Percentiles rank a stretch among this genome's conserved stretches.
These are phyloP conservation scores for Amoeboaphelidium protococcarum DNA, from an alignment of 371 early-diverging fungal genomes.

Conservation along the genomic window DNA sequence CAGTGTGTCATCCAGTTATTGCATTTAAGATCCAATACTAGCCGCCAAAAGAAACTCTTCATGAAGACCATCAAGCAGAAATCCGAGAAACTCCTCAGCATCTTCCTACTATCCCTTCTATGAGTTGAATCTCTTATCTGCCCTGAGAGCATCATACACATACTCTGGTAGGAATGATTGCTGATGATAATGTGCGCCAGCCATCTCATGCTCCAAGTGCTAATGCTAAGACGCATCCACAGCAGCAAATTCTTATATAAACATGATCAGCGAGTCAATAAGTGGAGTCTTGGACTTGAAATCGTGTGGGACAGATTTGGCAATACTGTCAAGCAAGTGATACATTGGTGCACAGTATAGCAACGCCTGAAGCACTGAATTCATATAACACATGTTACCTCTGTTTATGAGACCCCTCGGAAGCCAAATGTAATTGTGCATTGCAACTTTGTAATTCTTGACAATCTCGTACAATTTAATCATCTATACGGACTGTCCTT, in stretches of 20 bases:
- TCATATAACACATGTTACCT: constrained; percentile 92
- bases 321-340: constrained; percentile 40
- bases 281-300: constrained; percentile 32
- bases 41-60: constrained; percentile 68
- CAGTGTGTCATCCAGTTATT: too few species aligned
- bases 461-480: too few species aligned
- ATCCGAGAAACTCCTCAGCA: constrained; percentile 82
- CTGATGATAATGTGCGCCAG: constrained; percentile 15
- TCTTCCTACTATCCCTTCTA: constrained; percentile 74
- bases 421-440: too few species aligned
- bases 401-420: constrained; percentile 80
- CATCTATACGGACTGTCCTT: too few species aligned
- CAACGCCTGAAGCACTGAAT: constrained; percentile 66
- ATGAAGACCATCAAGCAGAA: constrained; percentile 69
- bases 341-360: constrained; percentile 69
- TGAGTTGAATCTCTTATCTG: constrained; percentile 15
- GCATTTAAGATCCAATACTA: too few species aligned
- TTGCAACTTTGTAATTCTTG: too few species aligned
- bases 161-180: constrained; percentile 73
- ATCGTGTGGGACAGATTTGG: constrained; percentile 27
- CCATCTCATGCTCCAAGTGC: constrained; percentile 1
- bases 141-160: constrained; percentile 63
- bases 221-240: constrained; percentile 4
- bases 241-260: constrained; percentile 39
- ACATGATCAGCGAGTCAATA: constrained; percentile 53